A percentile compares a stretch with the other conserved stretches of the same genome.
Conservation (phyloP, 2,329 filamentous ascomycete genomes). For the Penicillium sp. region DNA sequence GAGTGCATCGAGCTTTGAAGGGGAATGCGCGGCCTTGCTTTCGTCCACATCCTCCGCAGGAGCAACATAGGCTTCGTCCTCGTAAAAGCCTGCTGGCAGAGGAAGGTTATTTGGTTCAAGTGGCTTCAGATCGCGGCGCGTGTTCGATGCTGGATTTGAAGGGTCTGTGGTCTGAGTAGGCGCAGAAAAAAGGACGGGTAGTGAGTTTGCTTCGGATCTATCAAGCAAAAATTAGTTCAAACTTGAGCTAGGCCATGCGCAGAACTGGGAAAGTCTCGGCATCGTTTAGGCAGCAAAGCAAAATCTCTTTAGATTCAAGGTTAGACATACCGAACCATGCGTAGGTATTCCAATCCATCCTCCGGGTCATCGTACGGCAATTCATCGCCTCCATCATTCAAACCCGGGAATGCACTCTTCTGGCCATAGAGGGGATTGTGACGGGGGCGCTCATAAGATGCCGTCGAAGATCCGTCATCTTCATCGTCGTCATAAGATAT, state of each 20-base stretch:
- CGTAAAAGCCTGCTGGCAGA: slow-evolving; percentile 65
- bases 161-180: slow-evolving; percentile 43
- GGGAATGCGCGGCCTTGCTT: slow-evolving; percentile 29
- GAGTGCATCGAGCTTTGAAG: slow-evolving; percentile 23
- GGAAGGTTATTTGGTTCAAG: slow-evolving; percentile 46
- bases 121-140: background rate
- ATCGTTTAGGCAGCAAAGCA: background rate
- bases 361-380: slow-evolving; percentile 66
- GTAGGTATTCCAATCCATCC: slow-evolving; percentile 69
- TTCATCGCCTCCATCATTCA: slow-evolving; percentile 55
- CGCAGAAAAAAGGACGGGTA: slow-evolving; percentile 71
- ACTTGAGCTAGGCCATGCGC: background rate
- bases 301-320: background rate
- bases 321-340: slow-evolving; percentile 65
- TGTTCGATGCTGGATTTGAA: background rate
- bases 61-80: slow-evolving; percentile 77
- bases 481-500: slow-evolving; percentile 31
- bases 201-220: slow-evolving; percentile 72
- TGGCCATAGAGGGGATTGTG: slow-evolving; percentile 69
- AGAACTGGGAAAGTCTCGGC: background rate
- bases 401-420: slow-evolving; percentile 68
- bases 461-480: slow-evolving; percentile 24
- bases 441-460: slow-evolving; percentile 41
- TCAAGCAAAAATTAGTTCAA: slow-evolving; percentile 12
- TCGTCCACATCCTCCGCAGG: slow-evolving; percentile 52